Conservation (phyloP, 441 rosid species). For the Isatis lusitanica region DNA sequence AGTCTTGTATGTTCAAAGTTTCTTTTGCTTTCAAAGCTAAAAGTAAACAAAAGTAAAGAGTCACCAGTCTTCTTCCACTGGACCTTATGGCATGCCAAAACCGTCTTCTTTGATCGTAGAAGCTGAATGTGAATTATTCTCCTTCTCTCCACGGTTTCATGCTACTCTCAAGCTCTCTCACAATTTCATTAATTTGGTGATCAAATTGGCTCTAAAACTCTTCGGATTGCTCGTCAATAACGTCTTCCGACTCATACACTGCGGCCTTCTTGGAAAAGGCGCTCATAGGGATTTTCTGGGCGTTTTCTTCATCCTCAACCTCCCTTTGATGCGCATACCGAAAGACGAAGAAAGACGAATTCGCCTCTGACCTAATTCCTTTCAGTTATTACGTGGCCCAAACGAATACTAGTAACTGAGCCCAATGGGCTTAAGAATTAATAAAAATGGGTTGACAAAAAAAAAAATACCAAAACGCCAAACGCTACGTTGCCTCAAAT, state of each 20-base stretch:
- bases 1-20: too few relatives aligned
- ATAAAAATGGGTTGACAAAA: not conserved
- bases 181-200: constrained; percentile 55
- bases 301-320: constrained; percentile 52
- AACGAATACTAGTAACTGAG: not conserved
- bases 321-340: constrained; percentile 60
- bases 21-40: too few relatives aligned
- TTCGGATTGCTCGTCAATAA: constrained; percentile 54
- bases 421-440: not conserved
- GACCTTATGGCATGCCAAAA: constrained; percentile 39
- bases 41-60: too few relatives aligned
- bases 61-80: constrained; percentile 41
- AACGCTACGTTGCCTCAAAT: not conserved
- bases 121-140: constrained; percentile 43
- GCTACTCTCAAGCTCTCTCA: constrained; percentile 45
- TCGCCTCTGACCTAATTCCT: not conserved
- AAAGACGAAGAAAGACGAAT: too few relatives aligned
- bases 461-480: not conserved
- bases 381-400: too few relatives aligned
- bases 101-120: constrained; percentile 62
- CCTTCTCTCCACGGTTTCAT: constrained; percentile 20
- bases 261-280: constrained; percentile 34
- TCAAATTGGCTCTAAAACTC: constrained; percentile 56
- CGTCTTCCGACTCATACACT: constrained; percentile 27
- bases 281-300: constrained; percentile 14